Base-by-base conservation (phyloP, 2,329 filamentous ascomycete genomes). In the Calonectria crousiana region DNA sequence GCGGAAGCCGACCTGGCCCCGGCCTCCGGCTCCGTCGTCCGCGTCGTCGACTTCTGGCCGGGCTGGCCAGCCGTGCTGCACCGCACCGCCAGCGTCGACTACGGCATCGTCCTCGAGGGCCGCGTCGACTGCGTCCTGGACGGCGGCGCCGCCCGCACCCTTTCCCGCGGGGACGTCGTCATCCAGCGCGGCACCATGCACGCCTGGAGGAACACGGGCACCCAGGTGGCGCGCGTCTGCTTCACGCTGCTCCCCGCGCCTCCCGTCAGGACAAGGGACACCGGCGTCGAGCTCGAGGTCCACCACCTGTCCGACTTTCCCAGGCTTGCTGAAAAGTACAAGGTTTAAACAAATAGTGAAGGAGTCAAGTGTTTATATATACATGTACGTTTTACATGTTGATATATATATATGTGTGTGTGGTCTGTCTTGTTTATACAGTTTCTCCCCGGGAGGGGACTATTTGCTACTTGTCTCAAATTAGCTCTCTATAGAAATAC, bases 141-240 rank as follows among this genome's bases (percentile, higher is more conserved):
- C 38, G 75, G 74, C 30, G 75, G 77, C 20, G 78, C 60, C 13
- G 66, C 73, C 8, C 73, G 32, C 58, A 79, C 73, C 5, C 74
- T 79, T 38, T 53, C 34, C 18, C 72, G 77, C 23, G 79, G 78
- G 2, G 77, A 79, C 18, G 77, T 79, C 23, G 64, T 79, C 56
- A 60, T 80, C n/a, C 78, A 80, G 76, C 74, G 75, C 16, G 78
- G 78, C 18, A 79, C 78, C 20, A 80, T 75, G 30, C 78, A 80
- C 36, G 76, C 75, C 2, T 80, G 77, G 77, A 80, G 76, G 74
- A 80, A 80, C 26, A 73, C 58, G 3, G 66, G 76, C 36, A 72
- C 66, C 2, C 76, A 77, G 26, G 47, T 74, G 3, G 78, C 78
- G 32, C 76, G 78, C 16, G 60, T 80, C 66, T 78, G 72, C 71